Evolutionary conservation across 2,329 filamentous ascomycete genomes (phyloP).

Genomic region (Aureobasidium sp.): DNA sequence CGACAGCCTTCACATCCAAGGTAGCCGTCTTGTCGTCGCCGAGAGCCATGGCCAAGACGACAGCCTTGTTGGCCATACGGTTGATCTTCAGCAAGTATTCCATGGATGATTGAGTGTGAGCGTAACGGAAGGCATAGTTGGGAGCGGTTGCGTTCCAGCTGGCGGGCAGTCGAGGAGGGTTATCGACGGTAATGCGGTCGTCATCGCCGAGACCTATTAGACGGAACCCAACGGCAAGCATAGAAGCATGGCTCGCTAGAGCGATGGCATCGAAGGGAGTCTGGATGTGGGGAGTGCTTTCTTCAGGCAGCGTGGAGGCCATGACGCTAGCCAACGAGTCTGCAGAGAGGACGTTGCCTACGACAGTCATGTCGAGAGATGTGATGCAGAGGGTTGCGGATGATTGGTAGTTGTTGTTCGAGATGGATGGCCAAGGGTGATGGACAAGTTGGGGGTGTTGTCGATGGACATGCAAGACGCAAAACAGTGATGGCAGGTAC

Average conservation of each 20-base stretch:
- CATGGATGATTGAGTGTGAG: slow-evolving; percentile 77
- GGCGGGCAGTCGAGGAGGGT: slow-evolving; percentile 47
- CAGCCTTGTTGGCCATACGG: slow-evolving; percentile 74
- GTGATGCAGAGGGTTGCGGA: background rate
- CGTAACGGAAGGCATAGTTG: slow-evolving; percentile 74
- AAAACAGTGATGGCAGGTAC: background rate
- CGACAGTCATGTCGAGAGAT: background rate
- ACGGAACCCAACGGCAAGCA: slow-evolving; percentile 72
- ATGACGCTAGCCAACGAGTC: slow-evolving; percentile 37
- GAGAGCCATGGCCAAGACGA: slow-evolving; percentile 70
- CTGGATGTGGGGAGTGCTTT: slow-evolving; percentile 43
- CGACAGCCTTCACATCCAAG: slow-evolving; percentile 65
- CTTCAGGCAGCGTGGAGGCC: slow-evolving; percentile 36
- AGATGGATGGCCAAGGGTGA: background rate
- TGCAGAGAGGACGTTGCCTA: slow-evolving; percentile 38
- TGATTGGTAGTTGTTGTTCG: background rate
- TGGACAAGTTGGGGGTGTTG: background rate
- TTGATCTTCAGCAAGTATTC: slow-evolving; percentile 76
- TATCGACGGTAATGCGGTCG: slow-evolving; percentile 47
- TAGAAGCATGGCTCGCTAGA: slow-evolving; percentile 74
- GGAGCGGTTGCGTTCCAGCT: slow-evolving; percentile 74
- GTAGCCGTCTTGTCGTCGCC: slow-evolving; percentile 75
- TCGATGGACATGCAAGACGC: background rate
- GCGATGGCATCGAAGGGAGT: slow-evolving; percentile 76
- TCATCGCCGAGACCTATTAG: slow-evolving; percentile 81